Evolutionary conservation across 495 filamentous ascomycete genomes (phyloP), one percentile per base, ranked within the genome.

Genomic region (Penicillium cinerascens): DNA sequence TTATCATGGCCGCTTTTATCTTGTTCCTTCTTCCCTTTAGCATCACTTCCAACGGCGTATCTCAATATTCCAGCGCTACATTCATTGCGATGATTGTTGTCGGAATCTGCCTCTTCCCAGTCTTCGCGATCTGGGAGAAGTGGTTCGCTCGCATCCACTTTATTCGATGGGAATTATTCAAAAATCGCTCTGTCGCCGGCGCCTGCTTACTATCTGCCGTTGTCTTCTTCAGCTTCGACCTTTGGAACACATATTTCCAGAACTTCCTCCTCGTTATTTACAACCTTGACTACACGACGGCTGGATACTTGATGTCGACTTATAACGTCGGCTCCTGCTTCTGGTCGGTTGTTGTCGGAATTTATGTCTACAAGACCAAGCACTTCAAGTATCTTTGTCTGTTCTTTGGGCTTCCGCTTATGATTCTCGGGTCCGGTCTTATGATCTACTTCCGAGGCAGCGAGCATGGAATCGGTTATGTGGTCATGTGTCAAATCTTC

Each of bases 401-500:
- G 18, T 83, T 75, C 69, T 82, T 86, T 63, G 85, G 77, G 43
- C 56, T 87, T 0, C 84, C 86, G 0, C 61, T 89, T n/a, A 74
- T 79, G 59, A 70, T 87, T 18, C 78, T 87, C n/a, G 79, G 85
- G 1, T 78, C 83, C 0, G 79, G 87, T 6, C 75, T 87, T 42
- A 81, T 88, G 80, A 87, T 76, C 56, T 79, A 72, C 56, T 90
- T 89, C 78, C 83, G 87, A 35, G 81, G 85, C 71, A 67, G 74
- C 1, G 69, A 77, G 33, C 70, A 72, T 27, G 62, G 74, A 37
- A 72, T 89, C 33, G 86, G 85, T 20, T 88, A 85, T 63, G 70
- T 92, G 22, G 72, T 89, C 60, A 88, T 89, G 83, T 86, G 81
- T 60, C 86, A 91, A 65, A 86, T 91, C 61, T 85, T 90, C 68